phyloP scores from a whole-genome alignment of 352 stramenopile genomes.

The Peronosclerospora sorghi region DNA sequence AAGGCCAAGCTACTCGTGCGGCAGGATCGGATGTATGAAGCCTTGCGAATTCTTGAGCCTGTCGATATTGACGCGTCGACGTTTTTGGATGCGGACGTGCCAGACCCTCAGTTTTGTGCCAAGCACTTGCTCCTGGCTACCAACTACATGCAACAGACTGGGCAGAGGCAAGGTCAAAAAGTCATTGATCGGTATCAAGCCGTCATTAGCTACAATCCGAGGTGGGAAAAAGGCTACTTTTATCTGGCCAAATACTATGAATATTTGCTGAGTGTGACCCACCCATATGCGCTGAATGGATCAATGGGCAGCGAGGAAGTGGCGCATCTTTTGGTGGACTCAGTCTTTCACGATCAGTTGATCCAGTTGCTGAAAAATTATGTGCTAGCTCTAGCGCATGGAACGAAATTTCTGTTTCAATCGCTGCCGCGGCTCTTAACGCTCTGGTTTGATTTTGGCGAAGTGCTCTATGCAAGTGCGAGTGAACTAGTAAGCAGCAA shows the following conservation, averaged over 20 bases:
- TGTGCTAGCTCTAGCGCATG: conserved; percentile 65
- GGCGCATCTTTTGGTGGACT: conserved; percentile 32
- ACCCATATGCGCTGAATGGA: conserved; percentile 31
- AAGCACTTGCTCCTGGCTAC: conserved; percentile 90
- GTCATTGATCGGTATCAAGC: conserved; percentile 91
- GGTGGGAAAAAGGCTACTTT: conserved; percentile 92
- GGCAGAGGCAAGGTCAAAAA: conserved; percentile 88
- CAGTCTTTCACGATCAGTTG: conserved; percentile 54
- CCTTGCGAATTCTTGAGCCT: conserved; percentile 73
- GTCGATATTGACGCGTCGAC: conserved; percentile 67
- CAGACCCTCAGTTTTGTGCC: conserved; percentile 63
- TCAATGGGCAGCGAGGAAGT: conserved; percentile 32
- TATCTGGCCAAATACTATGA: conserved; percentile 87
- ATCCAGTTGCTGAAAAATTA: conserved; percentile 93
- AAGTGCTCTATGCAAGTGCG: conserved; percentile 41
- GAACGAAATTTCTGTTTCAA: conserved; percentile 95
- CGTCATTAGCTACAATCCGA: conserved; percentile 88
- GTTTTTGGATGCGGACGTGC: conserved; percentile 63
- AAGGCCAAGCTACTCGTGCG: conserved; percentile 74
- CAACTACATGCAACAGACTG: conserved; percentile 93
- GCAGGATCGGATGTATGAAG: conserved; percentile 78
- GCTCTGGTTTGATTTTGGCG: conserved; percentile 95
- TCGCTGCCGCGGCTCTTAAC: conserved; percentile 94
- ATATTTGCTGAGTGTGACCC: conserved; percentile 74
- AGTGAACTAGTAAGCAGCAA: conserved; percentile 25